phyloP scores from a whole-genome alignment of 768 basidiomycete genomes.

The Boletales sp. region DNA sequence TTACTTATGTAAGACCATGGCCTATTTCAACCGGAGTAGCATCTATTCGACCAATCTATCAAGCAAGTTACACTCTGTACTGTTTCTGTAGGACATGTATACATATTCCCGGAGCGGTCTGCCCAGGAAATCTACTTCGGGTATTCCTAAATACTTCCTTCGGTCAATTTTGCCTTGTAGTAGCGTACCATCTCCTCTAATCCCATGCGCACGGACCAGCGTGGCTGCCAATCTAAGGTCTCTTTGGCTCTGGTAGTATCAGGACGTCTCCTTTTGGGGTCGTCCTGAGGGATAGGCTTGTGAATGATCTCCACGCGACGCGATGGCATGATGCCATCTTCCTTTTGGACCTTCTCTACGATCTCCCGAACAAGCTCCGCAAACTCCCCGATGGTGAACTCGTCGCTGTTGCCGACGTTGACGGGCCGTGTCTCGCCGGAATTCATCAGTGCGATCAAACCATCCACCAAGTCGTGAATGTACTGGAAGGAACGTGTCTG shows the following conservation, averaged over 20 bases:
- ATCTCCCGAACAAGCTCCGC: constrained; percentile 89
- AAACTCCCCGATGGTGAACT: constrained; percentile 94
- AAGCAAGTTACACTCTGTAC: constrained; percentile 10
- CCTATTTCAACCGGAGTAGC: not conserved
- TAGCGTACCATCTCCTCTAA: constrained; percentile 93
- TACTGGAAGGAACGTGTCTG: constrained; percentile 98
- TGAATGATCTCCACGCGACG: constrained; percentile 67
- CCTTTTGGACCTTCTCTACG: constrained; percentile 88
- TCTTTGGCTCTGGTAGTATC: constrained; percentile 91
- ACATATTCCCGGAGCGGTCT: constrained; percentile 2
- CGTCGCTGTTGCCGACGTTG: constrained; percentile 94
- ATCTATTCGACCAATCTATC: constrained; percentile 10
- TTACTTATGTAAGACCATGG: too few species aligned
- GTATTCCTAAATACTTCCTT: constrained; percentile 62
- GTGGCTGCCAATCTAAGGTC: constrained; percentile 82
- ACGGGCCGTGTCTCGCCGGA: constrained; percentile 89
- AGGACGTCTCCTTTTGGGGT: constrained; percentile 91
- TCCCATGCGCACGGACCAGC: constrained; percentile 91
- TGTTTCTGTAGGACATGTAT: constrained; percentile 9
- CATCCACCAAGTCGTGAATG: constrained; percentile 96
- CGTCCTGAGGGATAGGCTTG: constrained; percentile 83
- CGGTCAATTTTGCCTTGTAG: constrained; percentile 86
- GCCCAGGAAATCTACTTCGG: not conserved
- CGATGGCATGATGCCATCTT: constrained; percentile 57
- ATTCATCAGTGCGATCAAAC: constrained; percentile 93